A percentile compares a stretch with the other conserved stretches of the same genome.
phyloP scores from a whole-genome alignment of 805 yeast genomes.

The Kurtzmaniella fragi region DNA sequence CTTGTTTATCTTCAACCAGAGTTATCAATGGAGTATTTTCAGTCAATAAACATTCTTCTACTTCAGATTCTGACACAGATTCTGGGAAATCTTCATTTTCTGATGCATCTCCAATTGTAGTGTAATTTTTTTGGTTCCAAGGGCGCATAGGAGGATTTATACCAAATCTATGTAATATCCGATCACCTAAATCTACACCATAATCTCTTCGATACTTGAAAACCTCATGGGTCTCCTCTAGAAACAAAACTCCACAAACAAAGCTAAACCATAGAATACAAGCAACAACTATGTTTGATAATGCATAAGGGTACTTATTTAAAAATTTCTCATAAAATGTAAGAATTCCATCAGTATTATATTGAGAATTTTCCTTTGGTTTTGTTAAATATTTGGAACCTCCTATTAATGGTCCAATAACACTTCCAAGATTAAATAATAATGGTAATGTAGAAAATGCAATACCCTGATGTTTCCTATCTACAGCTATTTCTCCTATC shows the following conservation, averaged over 20 bases:
- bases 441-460: slow-evolving; percentile 28
- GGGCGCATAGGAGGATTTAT: slow-evolving; percentile 21
- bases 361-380: slow-evolving; percentile 16
- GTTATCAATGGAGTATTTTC: no score
- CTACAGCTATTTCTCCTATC: slow-evolving; percentile 27
- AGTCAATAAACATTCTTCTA: background rate
- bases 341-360: slow-evolving; percentile 2
- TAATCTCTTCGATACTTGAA: slow-evolving; percentile 18
- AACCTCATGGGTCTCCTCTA: slow-evolving; percentile 32
- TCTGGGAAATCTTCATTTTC: background rate
- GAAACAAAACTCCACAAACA: slow-evolving; percentile 26
- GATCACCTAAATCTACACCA: slow-evolving; percentile 36
- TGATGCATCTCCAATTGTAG: background rate
- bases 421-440: slow-evolving; percentile 27
- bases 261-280: slow-evolving; percentile 19
- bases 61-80: background rate
- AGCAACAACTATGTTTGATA: slow-evolving; percentile 33
- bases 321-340: slow-evolving; percentile 22
- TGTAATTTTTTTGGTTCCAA: slow-evolving; percentile 15
- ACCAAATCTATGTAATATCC: slow-evolving; percentile 20
- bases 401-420: slow-evolving; percentile 29
- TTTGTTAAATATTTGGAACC: slow-evolving; percentile 24
- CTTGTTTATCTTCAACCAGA: background rate
- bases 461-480: slow-evolving; percentile 24
- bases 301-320: slow-evolving; percentile 30